phyloP scores from a whole-genome alignment of 2,329 filamentous ascomycete genomes.

The Aspergillus uvarum region DNA sequence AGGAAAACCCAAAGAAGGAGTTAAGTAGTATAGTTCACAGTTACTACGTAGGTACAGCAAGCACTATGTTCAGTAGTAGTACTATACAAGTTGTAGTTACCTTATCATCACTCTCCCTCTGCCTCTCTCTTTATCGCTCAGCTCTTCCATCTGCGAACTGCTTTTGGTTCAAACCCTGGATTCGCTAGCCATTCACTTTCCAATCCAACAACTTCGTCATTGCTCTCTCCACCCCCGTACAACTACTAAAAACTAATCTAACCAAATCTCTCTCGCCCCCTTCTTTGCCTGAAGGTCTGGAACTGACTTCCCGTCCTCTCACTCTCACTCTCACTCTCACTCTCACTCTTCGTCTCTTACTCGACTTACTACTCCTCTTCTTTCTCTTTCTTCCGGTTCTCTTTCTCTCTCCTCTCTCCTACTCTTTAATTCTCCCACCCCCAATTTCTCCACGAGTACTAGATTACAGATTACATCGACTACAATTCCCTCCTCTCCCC shows the following conservation, averaged over 20 bases:
- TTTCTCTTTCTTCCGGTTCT: not conserved
- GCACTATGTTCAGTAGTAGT: not conserved
- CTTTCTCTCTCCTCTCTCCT: not conserved
- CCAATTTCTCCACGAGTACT: not conserved
- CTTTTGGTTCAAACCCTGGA: not conserved
- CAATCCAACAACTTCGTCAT: not conserved
- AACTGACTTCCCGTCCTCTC: not conserved
- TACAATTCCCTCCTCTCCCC: not conserved
- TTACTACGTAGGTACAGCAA: no score
- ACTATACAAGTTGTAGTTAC: not conserved
- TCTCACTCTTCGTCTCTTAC: not conserved
- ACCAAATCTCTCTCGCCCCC: not conserved
- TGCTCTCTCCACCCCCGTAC: not conserved
- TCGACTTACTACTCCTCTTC: not conserved
- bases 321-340: not conserved
- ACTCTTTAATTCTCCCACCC: not conserved
- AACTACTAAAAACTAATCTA: not conserved
- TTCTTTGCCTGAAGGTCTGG: not conserved
- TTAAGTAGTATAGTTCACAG: not conserved
- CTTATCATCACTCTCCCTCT: not conserved
- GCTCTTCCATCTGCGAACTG: not conserved
- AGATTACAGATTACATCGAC: not conserved
- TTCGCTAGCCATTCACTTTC: not conserved
- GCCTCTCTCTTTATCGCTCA: constrained; percentile 5
- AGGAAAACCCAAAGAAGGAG: constrained; percentile 11